Base-by-base conservation (phyloP, 305 asterid genomes). In the Plantago coronopus region DNA sequence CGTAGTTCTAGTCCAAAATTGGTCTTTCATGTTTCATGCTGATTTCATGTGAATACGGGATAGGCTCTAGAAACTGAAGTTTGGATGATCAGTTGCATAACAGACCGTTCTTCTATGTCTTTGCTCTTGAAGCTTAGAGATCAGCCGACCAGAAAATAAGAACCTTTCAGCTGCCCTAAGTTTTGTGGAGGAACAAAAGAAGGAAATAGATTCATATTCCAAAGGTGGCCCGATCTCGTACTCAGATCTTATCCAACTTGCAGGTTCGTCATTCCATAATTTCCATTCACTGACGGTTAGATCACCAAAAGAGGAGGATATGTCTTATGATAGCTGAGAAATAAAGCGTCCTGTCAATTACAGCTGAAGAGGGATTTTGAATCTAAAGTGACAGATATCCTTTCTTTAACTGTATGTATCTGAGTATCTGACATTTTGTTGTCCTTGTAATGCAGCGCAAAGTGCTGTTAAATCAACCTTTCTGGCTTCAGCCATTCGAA, bases 51-150 rank as follows among this genome's bases (percentile, higher is more conserved):
- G 48, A 54, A 57, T 23, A 44, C 45, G 43, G 61, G 51, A 22
- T 21, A 12, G 23, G 16, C 47, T 19, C 22, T 16, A 25, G 29
- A 4, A 11, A 38, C 25, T 29, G 16, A 22, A 65, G 38, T 61
- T 34, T 45, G 29, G 29, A 54, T 58, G 29, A 45, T 55, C 65
- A 59, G 27, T 27, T 51, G 44, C 43, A 38, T 10, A 38, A 38
- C 12, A 11, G 43, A 38, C 12, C 3, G 12, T 61, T 66, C 57
- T 54, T 75, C 49, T 67, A 50, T 70, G 34, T 62, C 44, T 70
- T 73, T 68, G 71, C 71, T 70, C 79, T 65, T 84, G 90, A 93
- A 93, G 98, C 89, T 81, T 94, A 87, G 97, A 93, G 96, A 81
- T 93, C 54, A 83, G 76, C 81, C 74, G 99, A 70, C 89, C 96